Percentiles rank a stretch among this genome's conserved stretches.
These are phyloP conservation scores for Candida taoyuanica DNA, from an alignment of 805 yeast species.

Conservation along the genomic window DNA sequence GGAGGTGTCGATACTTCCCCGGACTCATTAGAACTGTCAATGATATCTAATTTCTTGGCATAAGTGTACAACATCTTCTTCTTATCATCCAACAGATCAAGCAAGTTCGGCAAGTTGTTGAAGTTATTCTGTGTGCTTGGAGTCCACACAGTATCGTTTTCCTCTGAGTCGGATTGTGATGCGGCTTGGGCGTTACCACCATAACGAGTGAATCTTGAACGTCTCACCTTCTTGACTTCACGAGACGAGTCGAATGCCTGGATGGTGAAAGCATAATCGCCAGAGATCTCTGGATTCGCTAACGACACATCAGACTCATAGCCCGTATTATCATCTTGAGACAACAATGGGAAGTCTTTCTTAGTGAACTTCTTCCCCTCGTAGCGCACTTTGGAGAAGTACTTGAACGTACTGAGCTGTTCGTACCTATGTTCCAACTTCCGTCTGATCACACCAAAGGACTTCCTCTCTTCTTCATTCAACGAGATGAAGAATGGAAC, in stretches of 20 bases:
- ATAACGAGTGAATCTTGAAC: conserved; percentile 3
- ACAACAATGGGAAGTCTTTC: conserved; percentile 35
- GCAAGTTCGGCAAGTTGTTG: conserved; percentile 34
- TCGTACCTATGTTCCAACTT: conserved; percentile 49
- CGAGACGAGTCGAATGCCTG: conserved; percentile 33
- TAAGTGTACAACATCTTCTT: conserved; percentile 32
- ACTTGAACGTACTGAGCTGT: conserved; percentile 44
- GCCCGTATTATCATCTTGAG: conserved; percentile 33
- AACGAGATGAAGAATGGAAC: conserved; percentile 71
- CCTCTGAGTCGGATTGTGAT: background rate
- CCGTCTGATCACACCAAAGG: conserved; percentile 52
- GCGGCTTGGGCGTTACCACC: background rate
- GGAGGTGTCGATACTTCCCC: conserved; percentile 5
- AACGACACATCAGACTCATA: conserved; percentile 45
- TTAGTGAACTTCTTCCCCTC: conserved; percentile 13
- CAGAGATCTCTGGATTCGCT: conserved; percentile 48
- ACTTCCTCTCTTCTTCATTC: conserved; percentile 43
- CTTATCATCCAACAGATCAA: conserved; percentile 28
- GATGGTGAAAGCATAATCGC: conserved; percentile 44
- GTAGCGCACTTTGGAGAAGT: conserved; percentile 27
- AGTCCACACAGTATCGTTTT: conserved; percentile 34
- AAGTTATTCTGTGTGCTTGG: conserved; percentile 40
- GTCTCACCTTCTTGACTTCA: conserved; percentile 19
- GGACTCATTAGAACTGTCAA: conserved; percentile 12
- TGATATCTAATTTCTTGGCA: conserved; percentile 15